Base-by-base conservation (phyloP, 164 flowering plant species). In the Chimonanthus praecox region DNA sequence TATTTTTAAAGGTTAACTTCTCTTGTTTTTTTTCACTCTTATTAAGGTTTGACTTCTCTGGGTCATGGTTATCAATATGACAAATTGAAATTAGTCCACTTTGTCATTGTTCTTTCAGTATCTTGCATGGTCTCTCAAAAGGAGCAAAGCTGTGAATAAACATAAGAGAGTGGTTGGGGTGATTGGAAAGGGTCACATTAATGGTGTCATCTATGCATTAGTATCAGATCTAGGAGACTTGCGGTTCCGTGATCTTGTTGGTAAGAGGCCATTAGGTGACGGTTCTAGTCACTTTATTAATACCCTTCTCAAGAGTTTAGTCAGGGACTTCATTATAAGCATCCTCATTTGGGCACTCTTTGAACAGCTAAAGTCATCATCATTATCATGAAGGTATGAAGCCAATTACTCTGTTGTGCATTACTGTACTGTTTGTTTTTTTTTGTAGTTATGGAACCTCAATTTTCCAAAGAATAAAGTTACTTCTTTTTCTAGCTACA, bases 141-240 rank as follows among this genome's bases (percentile, higher is more conserved):
- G 94, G 73, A 92, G 99, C 87, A 92, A 92, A 81, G 97, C 97
- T 45, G 97, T 94, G 78, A 89, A 91, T 43, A 82, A 80, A 76
- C 69, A 88, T 47, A 91, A 87, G 79, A 83, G 76, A 71, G 97
- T 95, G 47, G 98, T 95, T 15, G 98, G 99, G 49, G 91, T 95
- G 50, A 91, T 93, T 6, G 99, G 99, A 70, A 90, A 87, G 72
- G 90, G 97, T 20, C 99, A 95, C 80, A 83, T 95, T 92, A 95
- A 95, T 8, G 99, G 98, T 6, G 97, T 95, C 47, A 84, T 92
- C 54, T 90, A 92, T 71, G 89, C 98, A n/a, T 80, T 95, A 2
- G 61, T 90, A 50, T 88, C 97, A 1, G 98, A 93, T 82, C 87
- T 74, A 47, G 97, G 97, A 51, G 82, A 89, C 84, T 72, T 95